phyloP scores from a whole-genome alignment of 495 filamentous ascomycete genomes.

The Xylaria curta region DNA sequence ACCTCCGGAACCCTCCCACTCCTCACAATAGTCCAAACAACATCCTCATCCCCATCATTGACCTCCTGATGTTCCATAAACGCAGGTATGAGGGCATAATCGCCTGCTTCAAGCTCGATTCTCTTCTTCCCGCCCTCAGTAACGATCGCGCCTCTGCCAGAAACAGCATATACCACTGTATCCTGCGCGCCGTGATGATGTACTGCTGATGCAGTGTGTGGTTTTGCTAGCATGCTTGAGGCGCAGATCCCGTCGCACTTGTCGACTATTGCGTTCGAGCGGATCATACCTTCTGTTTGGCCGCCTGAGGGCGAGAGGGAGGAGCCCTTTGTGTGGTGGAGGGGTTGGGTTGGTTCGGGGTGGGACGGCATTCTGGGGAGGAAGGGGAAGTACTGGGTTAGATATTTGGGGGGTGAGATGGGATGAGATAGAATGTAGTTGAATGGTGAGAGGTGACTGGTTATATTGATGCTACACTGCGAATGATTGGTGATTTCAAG shows the following conservation, averaged over 20 bases:
- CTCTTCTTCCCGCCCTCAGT: slow-evolving; percentile 42
- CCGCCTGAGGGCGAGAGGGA: slow-evolving; percentile 36
- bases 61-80: slow-evolving; percentile 63
- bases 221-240: slow-evolving; percentile 61
- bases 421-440: background rate
- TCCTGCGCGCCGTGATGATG: slow-evolving; percentile 64
- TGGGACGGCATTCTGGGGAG: slow-evolving; percentile 30
- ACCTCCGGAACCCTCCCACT: slow-evolving; percentile 57
- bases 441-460: background rate
- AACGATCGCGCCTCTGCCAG: slow-evolving; percentile 56
- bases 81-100: slow-evolving; percentile 63
- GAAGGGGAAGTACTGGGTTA: background rate
- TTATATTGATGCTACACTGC: slow-evolving; percentile 1
- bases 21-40: slow-evolving; percentile 61
- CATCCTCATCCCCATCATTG: slow-evolving; percentile 61
- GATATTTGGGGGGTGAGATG: background rate
- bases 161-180: slow-evolving; percentile 60
- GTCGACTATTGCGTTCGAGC: slow-evolving; percentile 59
- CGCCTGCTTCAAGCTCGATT: slow-evolving; percentile 55
- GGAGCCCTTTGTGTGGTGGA: slow-evolving; percentile 38
- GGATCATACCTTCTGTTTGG: slow-evolving; percentile 63
- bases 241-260: slow-evolving; percentile 55
- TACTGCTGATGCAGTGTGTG: slow-evolving; percentile 56
- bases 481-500: slow-evolving; percentile 6
- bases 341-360: slow-evolving; percentile 35